Evolutionary conservation across 257 asterid species (phyloP).

Genomic region (Capsicum baccatum): DNA sequence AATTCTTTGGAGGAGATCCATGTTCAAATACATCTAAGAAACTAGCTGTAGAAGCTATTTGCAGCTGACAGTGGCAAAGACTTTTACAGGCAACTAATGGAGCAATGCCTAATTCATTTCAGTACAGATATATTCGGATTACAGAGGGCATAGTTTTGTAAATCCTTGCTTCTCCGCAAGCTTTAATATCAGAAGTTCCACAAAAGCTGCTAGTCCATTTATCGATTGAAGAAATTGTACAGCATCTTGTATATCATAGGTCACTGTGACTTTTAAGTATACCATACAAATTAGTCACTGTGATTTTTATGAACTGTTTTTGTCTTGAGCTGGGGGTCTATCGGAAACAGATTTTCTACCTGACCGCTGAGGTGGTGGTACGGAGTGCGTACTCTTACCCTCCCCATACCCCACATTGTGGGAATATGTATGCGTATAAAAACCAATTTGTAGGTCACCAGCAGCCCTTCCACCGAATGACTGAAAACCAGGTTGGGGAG

Average conservation of each 20-base stretch:
- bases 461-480: background rate
- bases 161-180: constrained; percentile 13
- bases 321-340: no score
- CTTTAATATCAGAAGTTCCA: constrained; percentile 19
- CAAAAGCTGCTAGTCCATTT: background rate
- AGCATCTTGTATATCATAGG: background rate
- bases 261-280: background rate
- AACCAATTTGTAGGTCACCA: background rate
- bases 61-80: constrained; percentile 12
- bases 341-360: no score
- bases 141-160: constrained; percentile 5
- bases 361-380: no score
- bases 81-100: background rate
- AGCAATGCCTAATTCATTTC: background rate
- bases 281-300: background rate
- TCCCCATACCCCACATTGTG: no score
- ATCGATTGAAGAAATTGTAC: background rate
- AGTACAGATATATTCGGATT: background rate
- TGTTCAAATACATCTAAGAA: constrained; percentile 29
- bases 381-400: no score
- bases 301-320: no score
- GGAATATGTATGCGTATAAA: background rate
- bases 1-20: constrained; percentile 30
- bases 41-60: constrained; percentile 30
- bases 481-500: background rate